Base-by-base conservation (phyloP, 495 filamentous ascomycete species). In the Aspergillus diversus region DNA sequence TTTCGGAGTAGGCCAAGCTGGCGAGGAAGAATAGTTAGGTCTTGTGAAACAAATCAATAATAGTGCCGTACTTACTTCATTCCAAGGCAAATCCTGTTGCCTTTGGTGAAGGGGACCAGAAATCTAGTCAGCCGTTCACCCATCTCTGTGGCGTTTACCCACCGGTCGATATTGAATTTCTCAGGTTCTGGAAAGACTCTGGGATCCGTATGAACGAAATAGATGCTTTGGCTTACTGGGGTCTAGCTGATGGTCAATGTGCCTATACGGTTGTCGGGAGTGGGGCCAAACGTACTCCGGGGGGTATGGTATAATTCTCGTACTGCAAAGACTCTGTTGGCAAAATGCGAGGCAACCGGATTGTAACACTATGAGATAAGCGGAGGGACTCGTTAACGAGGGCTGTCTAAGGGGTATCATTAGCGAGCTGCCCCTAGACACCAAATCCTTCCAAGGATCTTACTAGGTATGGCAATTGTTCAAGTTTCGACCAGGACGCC, bases 401-500 rank as follows among this genome's bases (percentile, higher is more conserved):
- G 21, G 21, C 21, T 27, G 21, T 27, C 67, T 9, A 69, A 82
- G 32, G 63, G 63, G 75, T 81, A 63, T 27, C 21, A 27, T 27
- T 27, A 9, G 15, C n/a, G 42, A n/a, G n/a, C 39, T 43, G 7
- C 17, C 8, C 31, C 12, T 51, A 17, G 15, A 43, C 11, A 12
- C 9, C 15, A 1, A 39, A 13, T 1, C 13, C 13, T 51, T 34
- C 6, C 15, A 47, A 49, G 48, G 15, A 6, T 5, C 60, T 15
- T 63, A 73, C 73, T 54, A 88, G 53, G 60, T 85, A 86, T 0
- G 85, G 81, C 2, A 87, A 68, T 34, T 77, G 54, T 58, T 87
- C 82, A 33, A 87, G 73, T 50, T 79, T 65, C 16, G 62, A 68
- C 75, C 73, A 80, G 1, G 73, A 63, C 0, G 74, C 66, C 5